phyloP scores from a whole-genome alignment of 192 early-diverging fungal species.

The Physocladia obscura region DNA sequence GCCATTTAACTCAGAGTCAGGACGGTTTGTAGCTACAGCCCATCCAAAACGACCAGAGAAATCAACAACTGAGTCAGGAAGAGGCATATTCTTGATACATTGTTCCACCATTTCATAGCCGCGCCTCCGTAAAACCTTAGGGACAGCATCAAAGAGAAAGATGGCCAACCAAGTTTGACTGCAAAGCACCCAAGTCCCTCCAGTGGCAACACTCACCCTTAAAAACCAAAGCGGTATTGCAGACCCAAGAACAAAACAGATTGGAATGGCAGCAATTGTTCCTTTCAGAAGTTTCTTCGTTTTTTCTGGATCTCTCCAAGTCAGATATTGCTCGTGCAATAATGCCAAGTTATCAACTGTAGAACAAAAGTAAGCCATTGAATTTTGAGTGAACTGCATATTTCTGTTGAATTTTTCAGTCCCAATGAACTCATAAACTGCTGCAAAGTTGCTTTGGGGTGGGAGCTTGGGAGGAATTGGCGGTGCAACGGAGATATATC shows the following conservation, averaged over 20 bases:
- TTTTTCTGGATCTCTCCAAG: constrained; percentile 10
- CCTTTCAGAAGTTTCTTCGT: neutral
- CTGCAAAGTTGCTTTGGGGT: neutral
- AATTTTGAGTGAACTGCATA: constrained; percentile 7
- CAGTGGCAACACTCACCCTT: neutral
- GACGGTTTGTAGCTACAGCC: neutral
- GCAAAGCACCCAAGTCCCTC: constrained; percentile 2
- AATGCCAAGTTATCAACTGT: neutral
- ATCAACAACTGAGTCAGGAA: constrained; percentile 22
- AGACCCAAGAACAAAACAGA: neutral
- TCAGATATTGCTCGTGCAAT: neutral
- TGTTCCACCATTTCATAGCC: neutral
- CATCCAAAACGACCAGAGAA: neutral
- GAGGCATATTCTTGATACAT: neutral
- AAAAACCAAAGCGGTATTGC: constrained; percentile 2
- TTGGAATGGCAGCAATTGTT: neutral
- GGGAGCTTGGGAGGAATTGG: neutral
- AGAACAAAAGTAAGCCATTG: neutral
- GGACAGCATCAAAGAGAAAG: neutral
- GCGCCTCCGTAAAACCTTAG: constrained; percentile 13
- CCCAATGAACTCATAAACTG: constrained; percentile 4
- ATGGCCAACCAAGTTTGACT: constrained; percentile 3
- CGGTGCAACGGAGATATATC: constrained; percentile 11
- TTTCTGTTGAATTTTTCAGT: constrained; percentile 11
- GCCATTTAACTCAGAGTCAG: neutral